These are phyloP conservation scores for Diaporthe sp. DNA, from an alignment of 2,329 filamentous ascomycete genomes.

Conservation along the genomic window DNA sequence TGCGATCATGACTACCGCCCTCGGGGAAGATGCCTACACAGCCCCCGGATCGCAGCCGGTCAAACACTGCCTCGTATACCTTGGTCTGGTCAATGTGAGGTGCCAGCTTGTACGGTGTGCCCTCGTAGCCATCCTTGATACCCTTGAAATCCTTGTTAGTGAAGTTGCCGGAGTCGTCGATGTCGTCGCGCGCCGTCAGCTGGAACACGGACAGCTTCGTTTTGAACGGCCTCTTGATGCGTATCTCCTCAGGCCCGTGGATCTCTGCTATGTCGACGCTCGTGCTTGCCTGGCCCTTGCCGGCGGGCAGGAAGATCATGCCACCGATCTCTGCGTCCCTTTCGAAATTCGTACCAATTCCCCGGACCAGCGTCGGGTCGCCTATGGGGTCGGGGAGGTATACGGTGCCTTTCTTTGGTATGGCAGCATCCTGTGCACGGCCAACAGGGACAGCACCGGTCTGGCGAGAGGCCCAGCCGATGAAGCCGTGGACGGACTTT, in stretches of 20 bases:
- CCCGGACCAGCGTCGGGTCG: slow-evolving; percentile 84
- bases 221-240: slow-evolving; percentile 90
- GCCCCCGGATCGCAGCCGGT: slow-evolving; percentile 83
- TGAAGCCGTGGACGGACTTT: slow-evolving; percentile 94
- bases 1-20: slow-evolving; percentile 94
- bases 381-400: slow-evolving; percentile 91
- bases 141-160: slow-evolving; percentile 68
- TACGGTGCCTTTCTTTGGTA: slow-evolving; percentile 82
- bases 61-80: slow-evolving; percentile 94
- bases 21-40: slow-evolving; percentile 98
- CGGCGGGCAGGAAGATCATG: slow-evolving; percentile 87
- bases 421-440: slow-evolving; percentile 89
- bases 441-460: slow-evolving; percentile 95
- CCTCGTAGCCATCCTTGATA: slow-evolving; percentile 74
- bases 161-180: slow-evolving; percentile 76
- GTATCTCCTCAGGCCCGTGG: slow-evolving; percentile 82
- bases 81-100: slow-evolving; percentile 95
- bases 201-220: slow-evolving; percentile 81
- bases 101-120: slow-evolving; percentile 87
- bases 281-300: slow-evolving; percentile 81
- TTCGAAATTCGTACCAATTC: slow-evolving; percentile 87
- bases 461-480: slow-evolving; percentile 87
- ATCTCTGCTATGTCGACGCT: slow-evolving; percentile 90
- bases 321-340: slow-evolving; percentile 82
- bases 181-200: slow-evolving; percentile 83